A percentile compares a stretch with the other conserved stretches of the same genome.
Evolutionary conservation across 495 filamentous ascomycete genomes (phyloP).

Genomic region (Alectoria sarmentosa): DNA sequence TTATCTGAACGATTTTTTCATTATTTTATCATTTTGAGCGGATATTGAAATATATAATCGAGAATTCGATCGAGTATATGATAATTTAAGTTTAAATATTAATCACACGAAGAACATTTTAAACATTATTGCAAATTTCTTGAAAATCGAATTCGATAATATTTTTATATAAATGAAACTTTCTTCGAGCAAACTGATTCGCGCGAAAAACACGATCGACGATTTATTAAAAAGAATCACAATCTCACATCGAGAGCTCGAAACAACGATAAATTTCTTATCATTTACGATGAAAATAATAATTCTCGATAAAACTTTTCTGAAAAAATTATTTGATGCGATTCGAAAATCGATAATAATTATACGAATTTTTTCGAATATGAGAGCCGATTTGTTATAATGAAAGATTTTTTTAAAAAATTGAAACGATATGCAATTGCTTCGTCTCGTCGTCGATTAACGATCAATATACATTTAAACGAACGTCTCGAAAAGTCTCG

Average conservation of each 20-base stretch:
- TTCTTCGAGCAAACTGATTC: not conserved
- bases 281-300: not conserved
- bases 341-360: not conserved
- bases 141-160: not conserved
- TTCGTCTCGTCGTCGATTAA: not conserved
- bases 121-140: not conserved
- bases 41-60: not conserved
- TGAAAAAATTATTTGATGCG: not conserved
- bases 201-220: not conserved
- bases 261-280: not conserved
- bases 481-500: not conserved
- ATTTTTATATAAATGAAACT: not conserved
- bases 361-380: not conserved
- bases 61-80: not conserved
- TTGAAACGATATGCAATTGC: not conserved
- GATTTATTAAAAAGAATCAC: not conserved
- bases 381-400: not conserved
- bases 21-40: not conserved
- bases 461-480: not conserved
- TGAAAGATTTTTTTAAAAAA: not conserved
- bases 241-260: not conserved
- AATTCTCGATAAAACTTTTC: not conserved
- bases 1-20: conserved; percentile 6
- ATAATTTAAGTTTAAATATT: not conserved
- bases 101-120: not conserved